A percentile compares a stretch with the other conserved stretches of the same genome.
These are phyloP conservation scores for Polygonum maritimum DNA, from an alignment of 148 eudicot species.

Conservation along the genomic window DNA sequence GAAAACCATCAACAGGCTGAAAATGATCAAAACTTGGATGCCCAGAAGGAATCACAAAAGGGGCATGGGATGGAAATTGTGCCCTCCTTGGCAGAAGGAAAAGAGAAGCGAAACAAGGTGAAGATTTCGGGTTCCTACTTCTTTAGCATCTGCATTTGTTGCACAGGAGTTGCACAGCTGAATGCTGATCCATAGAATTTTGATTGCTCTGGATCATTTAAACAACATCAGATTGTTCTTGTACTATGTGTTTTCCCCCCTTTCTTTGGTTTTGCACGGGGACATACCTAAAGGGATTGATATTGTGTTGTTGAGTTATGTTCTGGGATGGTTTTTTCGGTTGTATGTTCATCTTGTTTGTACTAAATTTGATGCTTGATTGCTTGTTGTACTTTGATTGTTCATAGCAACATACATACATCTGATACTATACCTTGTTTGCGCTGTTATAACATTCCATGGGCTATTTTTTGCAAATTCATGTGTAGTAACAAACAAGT, in stretches of 20 bases:
- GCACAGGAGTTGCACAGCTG: not conserved
- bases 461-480: too few relatives aligned
- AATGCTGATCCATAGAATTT: not conserved
- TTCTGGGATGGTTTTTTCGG: not conserved
- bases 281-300: not conserved
- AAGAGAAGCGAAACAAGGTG: not conserved
- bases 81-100: not conserved
- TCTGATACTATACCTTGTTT: not conserved
- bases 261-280: not conserved
- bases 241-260: not conserved
- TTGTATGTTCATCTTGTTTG: not conserved
- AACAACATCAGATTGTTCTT: not conserved
- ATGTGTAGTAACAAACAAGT: too few relatives aligned
- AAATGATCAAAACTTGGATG: not conserved
- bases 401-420: not conserved
- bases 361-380: not conserved
- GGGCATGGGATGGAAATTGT: not conserved
- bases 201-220: not conserved
- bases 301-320: not conserved
- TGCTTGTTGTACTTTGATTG: not conserved
- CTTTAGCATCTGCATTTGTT: slow-evolving; percentile 4
- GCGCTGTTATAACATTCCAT: not conserved
- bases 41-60: not conserved
- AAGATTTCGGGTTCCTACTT: not conserved
- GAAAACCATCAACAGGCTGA: not conserved